phyloP scores from a whole-genome alignment of 768 basidiomycete genomes.

The Epithele typhae region DNA sequence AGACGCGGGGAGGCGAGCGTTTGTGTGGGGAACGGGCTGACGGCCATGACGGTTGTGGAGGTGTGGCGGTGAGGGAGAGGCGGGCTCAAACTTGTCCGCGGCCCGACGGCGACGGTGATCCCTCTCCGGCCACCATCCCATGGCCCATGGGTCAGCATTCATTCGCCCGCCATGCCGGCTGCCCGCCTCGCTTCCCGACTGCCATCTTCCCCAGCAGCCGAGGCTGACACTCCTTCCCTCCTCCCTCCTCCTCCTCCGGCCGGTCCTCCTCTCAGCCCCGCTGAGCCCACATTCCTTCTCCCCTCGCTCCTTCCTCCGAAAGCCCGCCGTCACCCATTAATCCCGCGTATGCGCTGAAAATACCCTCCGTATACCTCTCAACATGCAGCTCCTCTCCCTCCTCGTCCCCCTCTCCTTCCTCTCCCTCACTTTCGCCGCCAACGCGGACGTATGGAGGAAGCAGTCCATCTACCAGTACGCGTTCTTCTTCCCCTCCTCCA shows the following conservation, averaged over 20 bases:
- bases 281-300: constrained; percentile 10
- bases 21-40: constrained; percentile 7
- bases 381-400: constrained; percentile 23
- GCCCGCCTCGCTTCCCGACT: neutral
- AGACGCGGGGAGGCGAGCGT: neutral
- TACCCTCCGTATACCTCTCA: constrained; percentile 5
- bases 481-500: neutral
- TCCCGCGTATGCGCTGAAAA: constrained; percentile 7
- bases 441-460: constrained; percentile 69
- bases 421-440: constrained; percentile 45
- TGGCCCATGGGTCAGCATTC: neutral
- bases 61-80: constrained; percentile 8
- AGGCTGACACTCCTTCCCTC: constrained; percentile 1
- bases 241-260: neutral
- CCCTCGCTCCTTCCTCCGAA: constrained; percentile 5
- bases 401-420: constrained; percentile 24
- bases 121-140: neutral
- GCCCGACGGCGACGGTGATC: neutral
- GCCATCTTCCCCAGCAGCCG: neutral
- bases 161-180: no score
- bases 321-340: neutral
- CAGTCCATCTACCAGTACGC: constrained; percentile 78
- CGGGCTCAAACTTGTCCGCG: neutral
- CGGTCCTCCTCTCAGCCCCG: constrained; percentile 3
- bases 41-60: no score